Conservation (phyloP, 2,329 filamentous ascomycete genomes). For the Scedosporium apiospermum region DNA sequence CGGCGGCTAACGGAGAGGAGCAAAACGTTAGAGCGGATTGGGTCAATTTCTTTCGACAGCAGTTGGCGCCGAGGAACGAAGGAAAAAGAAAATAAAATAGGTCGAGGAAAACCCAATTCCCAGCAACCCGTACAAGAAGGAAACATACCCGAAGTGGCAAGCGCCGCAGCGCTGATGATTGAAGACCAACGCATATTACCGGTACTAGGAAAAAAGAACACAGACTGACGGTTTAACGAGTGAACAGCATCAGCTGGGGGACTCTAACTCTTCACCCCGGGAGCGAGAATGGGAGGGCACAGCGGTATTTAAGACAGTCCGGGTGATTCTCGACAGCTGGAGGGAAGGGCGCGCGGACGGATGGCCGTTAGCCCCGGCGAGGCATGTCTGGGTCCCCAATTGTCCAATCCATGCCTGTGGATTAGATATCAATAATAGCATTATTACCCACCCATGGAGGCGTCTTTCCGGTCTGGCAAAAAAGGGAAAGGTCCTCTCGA, state of each 20-base stretch:
- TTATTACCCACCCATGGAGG: background rate
- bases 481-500: background rate
- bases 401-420: conserved; percentile 1
- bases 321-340: background rate
- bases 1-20: background rate
- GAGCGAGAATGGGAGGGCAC: background rate
- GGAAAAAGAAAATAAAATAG: background rate
- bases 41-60: background rate
- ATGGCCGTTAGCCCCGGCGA: background rate
- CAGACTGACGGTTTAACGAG: background rate
- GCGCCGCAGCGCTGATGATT: conserved; percentile 4
- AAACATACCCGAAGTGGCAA: conserved; percentile 9
- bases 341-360: background rate
- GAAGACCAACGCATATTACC: conserved; percentile 10
- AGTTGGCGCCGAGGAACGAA: background rate
- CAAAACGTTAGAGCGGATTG: background rate
- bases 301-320: background rate
- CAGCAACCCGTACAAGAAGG: background rate
- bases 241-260: background rate
- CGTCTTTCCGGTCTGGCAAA: conserved; percentile 3
- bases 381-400: background rate
- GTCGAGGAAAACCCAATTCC: background rate
- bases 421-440: conserved; percentile 4
- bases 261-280: background rate
- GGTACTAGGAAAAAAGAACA: background rate